Percentiles rank a stretch among this genome's conserved stretches.
Evolutionary conservation across 2,329 filamentous ascomycete species (phyloP).

Genomic region (Gnomoniopsis sp.): DNA sequence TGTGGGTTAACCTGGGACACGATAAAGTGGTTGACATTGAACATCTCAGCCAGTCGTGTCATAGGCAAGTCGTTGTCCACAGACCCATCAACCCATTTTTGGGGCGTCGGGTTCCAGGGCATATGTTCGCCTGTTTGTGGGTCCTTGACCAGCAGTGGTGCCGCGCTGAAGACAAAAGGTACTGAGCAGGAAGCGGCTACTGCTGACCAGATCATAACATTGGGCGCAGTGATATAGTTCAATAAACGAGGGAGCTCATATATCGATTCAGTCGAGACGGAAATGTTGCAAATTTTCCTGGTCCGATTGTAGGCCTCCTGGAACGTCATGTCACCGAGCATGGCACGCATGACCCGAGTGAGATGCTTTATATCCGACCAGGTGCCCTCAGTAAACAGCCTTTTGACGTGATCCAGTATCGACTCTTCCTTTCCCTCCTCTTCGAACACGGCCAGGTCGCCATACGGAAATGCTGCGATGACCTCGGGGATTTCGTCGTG

Average conservation of each 20-base stretch:
- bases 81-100: constrained; percentile 90
- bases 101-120: constrained; percentile 82
- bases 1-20: constrained; percentile 97
- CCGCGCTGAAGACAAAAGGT: constrained; percentile 78
- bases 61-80: constrained; percentile 94
- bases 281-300: constrained; percentile 86
- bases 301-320: constrained; percentile 96
- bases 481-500: constrained; percentile 74
- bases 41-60: constrained; percentile 86
- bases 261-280: constrained; percentile 81
- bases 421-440: constrained; percentile 56
- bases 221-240: constrained; percentile 90
- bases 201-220: constrained; percentile 94
- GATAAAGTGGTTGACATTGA: constrained; percentile 98
- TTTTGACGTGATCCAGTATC: constrained; percentile 64
- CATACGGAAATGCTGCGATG: constrained; percentile 68
- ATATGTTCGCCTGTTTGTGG: constrained; percentile 71
- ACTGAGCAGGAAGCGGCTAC: constrained; percentile 96
- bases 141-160: constrained; percentile 79
- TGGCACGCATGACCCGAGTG: constrained; percentile 72
- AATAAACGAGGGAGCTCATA: constrained; percentile 84
- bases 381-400: constrained; percentile 76
- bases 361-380: constrained; percentile 84
- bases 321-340: constrained; percentile 89
- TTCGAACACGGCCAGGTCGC: constrained; percentile 80